These are phyloP conservation scores for Fusarium sp. DNA, from an alignment of 2,329 filamentous ascomycete genomes.

Conservation along the genomic window DNA sequence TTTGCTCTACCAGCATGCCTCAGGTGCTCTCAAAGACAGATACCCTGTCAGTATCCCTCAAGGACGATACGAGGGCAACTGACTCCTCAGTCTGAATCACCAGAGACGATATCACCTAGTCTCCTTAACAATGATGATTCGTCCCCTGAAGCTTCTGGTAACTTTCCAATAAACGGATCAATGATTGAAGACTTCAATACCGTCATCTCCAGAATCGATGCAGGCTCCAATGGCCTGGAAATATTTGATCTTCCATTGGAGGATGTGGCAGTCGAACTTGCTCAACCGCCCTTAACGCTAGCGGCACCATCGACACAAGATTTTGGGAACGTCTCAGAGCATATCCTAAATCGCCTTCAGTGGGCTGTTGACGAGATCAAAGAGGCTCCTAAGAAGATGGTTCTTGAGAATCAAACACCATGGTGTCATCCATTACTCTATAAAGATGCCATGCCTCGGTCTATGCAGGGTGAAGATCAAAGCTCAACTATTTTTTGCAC, in stretches of 20 bases:
- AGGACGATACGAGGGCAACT: slow-evolving; percentile 1
- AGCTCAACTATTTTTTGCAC: not conserved
- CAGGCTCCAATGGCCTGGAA: slow-evolving; percentile 15
- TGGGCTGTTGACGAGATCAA: slow-evolving; percentile 65
- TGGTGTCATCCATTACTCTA: slow-evolving; percentile 68
- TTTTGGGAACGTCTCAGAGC: slow-evolving; percentile 40
- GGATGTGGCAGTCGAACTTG: slow-evolving; percentile 36
- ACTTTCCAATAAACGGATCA: slow-evolving; percentile 1
- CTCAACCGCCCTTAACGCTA: slow-evolving; percentile 40
- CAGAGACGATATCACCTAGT: slow-evolving; percentile 16
- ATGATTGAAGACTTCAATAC: slow-evolving; percentile 32
- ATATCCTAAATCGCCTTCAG: slow-evolving; percentile 52
- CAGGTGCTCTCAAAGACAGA: slow-evolving; percentile 62
- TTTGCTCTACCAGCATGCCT: slow-evolving; percentile 63
- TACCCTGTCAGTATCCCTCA: slow-evolving; percentile 62
- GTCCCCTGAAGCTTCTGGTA: slow-evolving; percentile 7
- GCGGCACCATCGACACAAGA: slow-evolving; percentile 40
- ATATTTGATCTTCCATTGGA: slow-evolving; percentile 30
- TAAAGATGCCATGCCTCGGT: slow-evolving; percentile 62
- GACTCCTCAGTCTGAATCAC: not conserved
- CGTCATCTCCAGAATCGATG: slow-evolving; percentile 32
- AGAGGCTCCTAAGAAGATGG: slow-evolving; percentile 61
- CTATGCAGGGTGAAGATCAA: slow-evolving; percentile 60
- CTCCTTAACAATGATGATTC: slow-evolving; percentile 16
- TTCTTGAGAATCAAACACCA: slow-evolving; percentile 61